Evolutionary conservation across 164 flowering plant species (phyloP).

Genomic region (Stephania japonica): DNA sequence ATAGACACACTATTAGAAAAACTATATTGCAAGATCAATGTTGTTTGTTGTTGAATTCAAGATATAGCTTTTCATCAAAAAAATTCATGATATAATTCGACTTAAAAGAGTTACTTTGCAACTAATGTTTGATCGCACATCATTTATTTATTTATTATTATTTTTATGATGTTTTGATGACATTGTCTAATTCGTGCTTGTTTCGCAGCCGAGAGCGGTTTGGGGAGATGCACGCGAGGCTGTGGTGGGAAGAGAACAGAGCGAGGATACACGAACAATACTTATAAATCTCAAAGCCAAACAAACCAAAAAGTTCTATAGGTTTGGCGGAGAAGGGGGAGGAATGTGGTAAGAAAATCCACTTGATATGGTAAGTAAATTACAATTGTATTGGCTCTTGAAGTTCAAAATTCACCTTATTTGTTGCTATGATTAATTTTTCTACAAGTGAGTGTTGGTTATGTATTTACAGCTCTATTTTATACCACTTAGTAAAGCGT

Average conservation of each 20-base stretch:
- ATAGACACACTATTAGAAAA: no score
- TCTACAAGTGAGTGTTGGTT: background rate
- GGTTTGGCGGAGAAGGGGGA: background rate
- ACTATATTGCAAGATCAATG: no score
- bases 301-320: background rate
- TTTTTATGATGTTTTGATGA: background rate
- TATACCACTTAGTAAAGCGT: background rate
- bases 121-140: background rate
- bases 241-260: conserved; percentile 83
- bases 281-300: conserved; percentile 29
- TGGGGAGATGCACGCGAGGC: conserved; percentile 68
- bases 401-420: background rate
- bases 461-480: background rate
- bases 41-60: no score
- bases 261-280: conserved; percentile 66
- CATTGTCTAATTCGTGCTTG: background rate
- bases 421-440: background rate
- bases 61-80: no score
- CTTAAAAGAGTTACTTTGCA: no score
- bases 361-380: background rate
- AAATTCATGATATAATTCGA: no score
- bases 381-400: background rate
- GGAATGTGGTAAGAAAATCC: background rate
- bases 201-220: conserved; percentile 67
- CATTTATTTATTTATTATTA: no score